Evolutionary conservation across 805 yeast species (phyloP), one percentile per base, ranked within the genome.

Genomic region (Metschnikowia lunata): DNA sequence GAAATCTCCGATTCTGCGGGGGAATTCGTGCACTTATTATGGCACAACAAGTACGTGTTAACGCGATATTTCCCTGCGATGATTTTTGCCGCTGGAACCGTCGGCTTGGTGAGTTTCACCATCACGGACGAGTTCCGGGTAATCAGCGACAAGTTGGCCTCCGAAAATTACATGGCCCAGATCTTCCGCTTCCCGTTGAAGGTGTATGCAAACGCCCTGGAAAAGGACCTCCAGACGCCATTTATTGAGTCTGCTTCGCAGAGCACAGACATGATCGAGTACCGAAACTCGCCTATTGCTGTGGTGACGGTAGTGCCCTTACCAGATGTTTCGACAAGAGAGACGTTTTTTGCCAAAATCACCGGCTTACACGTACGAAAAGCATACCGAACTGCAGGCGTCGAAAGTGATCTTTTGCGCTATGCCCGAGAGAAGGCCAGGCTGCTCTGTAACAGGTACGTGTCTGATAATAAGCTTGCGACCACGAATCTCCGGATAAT

Each of bases 241-340:
- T 71, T 63, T 51, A 67, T 53, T 53, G 57, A 39, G 49, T 54
- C 54, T 15, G 75, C 76, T 15, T 44, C 51, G 1, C 66, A 71
- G 12, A 76, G 82, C 51, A 70, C 88, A 1, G 76, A 75, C 40
- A 56, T 82, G 33, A 71, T 84, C 26, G 59, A 76, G 13, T 85
- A 85, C 64, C 76, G 90, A 57, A 77, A 76, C n/a, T 69, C 82
- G 0, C 90, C 93, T 13, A 80, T 86, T 57, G 88, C 89, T 0
- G 67, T 82, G 31, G 67, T 76, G 28, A 72, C 82, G 0, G 66
- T 75, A 36, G 71, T 69, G 36, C 68, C 74, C n/a, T 53, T 63
- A 47, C 48, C 55, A 6, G 69, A 72, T 8, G 55, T 71, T 39
- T 64, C 75, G 0, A 61, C 71, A 8, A 64, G 68, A 12, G 52